Evolutionary conservation across 2,329 filamentous ascomycete species (phyloP).

Genomic region (Colletotrichum aenigma): DNA sequence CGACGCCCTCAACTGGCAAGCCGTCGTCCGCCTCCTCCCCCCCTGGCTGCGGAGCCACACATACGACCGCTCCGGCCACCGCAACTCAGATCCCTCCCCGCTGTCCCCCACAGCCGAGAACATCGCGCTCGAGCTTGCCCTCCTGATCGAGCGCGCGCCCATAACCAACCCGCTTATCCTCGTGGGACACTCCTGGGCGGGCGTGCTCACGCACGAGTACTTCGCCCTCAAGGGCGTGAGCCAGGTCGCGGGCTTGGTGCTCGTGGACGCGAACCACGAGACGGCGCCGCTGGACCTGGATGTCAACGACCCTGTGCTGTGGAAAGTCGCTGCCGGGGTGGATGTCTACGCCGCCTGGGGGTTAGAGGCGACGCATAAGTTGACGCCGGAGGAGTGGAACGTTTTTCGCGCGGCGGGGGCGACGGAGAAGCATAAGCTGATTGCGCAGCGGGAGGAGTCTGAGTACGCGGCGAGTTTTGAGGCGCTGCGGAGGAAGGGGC

Average conservation of each 20-base stretch:
- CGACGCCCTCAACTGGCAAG: constrained; percentile 7
- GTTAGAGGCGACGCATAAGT: background rate
- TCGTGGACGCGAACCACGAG: constrained; percentile 6
- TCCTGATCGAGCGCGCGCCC: background rate
- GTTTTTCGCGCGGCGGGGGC: background rate
- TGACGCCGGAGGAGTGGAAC: constrained; percentile 5
- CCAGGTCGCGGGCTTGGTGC: background rate
- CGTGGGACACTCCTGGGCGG: constrained; percentile 4
- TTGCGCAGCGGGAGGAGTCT: background rate
- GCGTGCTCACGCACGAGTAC: constrained; percentile 1
- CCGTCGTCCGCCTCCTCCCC: background rate
- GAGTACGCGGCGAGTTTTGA: constrained; percentile 1
- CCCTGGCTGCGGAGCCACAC: background rate
- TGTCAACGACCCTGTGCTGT: background rate
- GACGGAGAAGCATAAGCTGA: background rate
- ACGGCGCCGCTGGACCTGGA: background rate
- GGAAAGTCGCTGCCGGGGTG: background rate
- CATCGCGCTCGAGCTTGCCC: background rate
- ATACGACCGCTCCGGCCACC: background rate
- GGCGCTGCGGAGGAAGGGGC: background rate
- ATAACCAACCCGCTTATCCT: background rate
- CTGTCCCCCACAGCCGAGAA: background rate
- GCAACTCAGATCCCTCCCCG: background rate
- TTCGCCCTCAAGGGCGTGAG: background rate
- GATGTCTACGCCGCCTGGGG: background rate